Base-by-base conservation (phyloP, 2,329 filamentous ascomycete species). In the Colletotrichum sp. region DNA sequence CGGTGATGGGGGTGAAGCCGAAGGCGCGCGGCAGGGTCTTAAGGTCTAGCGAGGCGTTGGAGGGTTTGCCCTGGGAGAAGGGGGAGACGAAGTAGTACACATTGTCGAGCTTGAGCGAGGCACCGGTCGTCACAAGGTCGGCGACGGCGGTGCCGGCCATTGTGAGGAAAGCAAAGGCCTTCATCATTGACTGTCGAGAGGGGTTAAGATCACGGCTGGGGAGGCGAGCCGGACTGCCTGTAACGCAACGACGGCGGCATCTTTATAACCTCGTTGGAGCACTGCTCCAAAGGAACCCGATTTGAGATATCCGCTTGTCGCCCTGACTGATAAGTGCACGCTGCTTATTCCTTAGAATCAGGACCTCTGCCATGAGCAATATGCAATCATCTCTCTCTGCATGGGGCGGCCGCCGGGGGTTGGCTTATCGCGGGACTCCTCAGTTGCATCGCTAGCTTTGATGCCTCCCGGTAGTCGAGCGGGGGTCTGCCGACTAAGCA, bases 31-130 rank as follows among this genome's bases (percentile, higher is more conserved):
- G 78, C 3, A 83, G 75, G 3, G 72, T 69, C 16, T 58, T 64
- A 65, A 76, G 32, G n/a, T 65, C 61, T 36, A 79, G 43, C 3
- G 73, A 32, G 10, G 71, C 68, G 34, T 79, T 74, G 16, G 73
- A 56, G 52, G 82, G 70, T 18, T 80, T 81, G 52, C 81, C 83
- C 16, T 80, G 76, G 10, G 82, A 75, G 73, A 78, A 84, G 26
- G 83, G 83, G 3, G 83, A 84, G 69, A 84, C 78, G 74, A 79
- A 85, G 71, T 83, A 84, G 78, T 82, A 76, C 26, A 84, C 73
- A 59, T 80, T 76, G 66, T 82, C 78, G 38, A 84, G 74, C 21
- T 75, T 79, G 32, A 84, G 79, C 0, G 83, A 83, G 6, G 83
- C 74, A 24, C 83, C 83, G 5, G 79, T 82, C 8, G 78, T 78